These are phyloP conservation scores for Conticribra guillardii DNA, from an alignment of 108 stramenopile species.

Conservation along the genomic window DNA sequence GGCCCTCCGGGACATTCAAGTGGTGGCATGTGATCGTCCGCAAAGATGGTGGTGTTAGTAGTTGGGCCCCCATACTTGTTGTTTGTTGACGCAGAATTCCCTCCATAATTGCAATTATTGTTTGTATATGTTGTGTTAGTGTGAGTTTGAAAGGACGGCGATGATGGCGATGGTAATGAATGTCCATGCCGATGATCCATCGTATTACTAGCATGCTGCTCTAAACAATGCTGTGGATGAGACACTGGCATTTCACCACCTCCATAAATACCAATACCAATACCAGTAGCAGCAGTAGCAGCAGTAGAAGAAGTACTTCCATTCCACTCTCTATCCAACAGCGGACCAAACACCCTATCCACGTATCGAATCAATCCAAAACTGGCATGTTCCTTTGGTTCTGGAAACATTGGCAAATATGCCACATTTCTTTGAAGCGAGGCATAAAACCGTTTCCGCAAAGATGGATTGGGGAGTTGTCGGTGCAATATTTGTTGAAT, in stretches of 20 bases:
- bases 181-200: too few species aligned
- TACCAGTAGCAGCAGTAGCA: background rate
- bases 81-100: background rate
- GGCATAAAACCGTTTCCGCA: conserved; percentile 7
- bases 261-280: background rate
- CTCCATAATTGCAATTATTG: conserved; percentile 12
- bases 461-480: conserved; percentile 12
- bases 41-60: too few species aligned
- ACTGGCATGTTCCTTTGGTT: conserved; percentile 40
- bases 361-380: conserved; percentile 27
- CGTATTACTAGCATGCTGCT: too few species aligned
- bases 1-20: background rate
- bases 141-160: too few species aligned
- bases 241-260: background rate
- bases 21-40: background rate
- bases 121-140: background rate
- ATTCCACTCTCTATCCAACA: conserved; percentile 26
- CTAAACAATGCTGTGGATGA: too few species aligned
- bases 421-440: conserved; percentile 19
- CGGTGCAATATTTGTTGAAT: conserved; percentile 25
- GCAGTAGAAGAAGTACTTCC: background rate
- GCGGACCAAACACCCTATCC: conserved; percentile 35
- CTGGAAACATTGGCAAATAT: conserved; percentile 43
- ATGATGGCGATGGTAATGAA: too few species aligned
- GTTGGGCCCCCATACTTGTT: too few species aligned